A percentile compares a stretch with the other conserved stretches of the same genome.
Conservation (phyloP, 1,284 basidiomycete species). For the Rhizoctonia solani region DNA sequence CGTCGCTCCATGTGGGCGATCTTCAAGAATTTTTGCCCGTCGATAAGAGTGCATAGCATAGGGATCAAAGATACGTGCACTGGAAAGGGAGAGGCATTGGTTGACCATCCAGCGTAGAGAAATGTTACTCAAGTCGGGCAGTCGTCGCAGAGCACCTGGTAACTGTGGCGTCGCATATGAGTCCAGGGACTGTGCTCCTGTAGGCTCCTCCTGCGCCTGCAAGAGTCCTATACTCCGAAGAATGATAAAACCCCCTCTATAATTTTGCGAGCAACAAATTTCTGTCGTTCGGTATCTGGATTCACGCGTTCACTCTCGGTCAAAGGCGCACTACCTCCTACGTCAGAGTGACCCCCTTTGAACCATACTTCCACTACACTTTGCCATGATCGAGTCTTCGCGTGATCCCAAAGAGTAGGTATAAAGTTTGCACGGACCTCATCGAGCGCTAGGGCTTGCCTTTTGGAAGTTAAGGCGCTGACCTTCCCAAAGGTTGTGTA, state of each 20-base stretch:
- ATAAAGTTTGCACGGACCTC: slow-evolving; percentile 42
- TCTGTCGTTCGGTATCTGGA: too few relatives aligned
- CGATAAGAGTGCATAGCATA: background rate
- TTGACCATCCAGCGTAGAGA: slow-evolving; percentile 35
- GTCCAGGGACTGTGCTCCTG: too few relatives aligned
- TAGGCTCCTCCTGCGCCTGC: too few relatives aligned
- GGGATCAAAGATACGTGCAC: slow-evolving; percentile 1
- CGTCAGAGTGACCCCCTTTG: background rate
- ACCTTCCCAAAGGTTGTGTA: background rate
- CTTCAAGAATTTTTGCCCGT: background rate
- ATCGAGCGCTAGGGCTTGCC: slow-evolving; percentile 43
- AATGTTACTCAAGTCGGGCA: slow-evolving; percentile 18
- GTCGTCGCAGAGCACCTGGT: too few relatives aligned
- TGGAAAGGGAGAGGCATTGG: background rate
- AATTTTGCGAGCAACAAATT: too few relatives aligned
- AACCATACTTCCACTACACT: background rate
- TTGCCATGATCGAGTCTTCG: background rate
- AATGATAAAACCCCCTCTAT: too few relatives aligned
- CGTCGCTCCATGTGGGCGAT: background rate
- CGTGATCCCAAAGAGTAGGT: slow-evolving; percentile 36
- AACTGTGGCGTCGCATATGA: too few relatives aligned
- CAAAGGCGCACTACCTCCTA: background rate
- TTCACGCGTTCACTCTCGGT: too few relatives aligned
- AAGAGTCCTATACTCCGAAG: too few relatives aligned
- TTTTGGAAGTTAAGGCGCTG: background rate